A percentile compares a stretch with the other conserved stretches of the same genome.
These are phyloP conservation scores for Emmonsiellopsis sp. DNA, from an alignment of 2,329 filamentous ascomycete species.

Conservation along the genomic window DNA sequence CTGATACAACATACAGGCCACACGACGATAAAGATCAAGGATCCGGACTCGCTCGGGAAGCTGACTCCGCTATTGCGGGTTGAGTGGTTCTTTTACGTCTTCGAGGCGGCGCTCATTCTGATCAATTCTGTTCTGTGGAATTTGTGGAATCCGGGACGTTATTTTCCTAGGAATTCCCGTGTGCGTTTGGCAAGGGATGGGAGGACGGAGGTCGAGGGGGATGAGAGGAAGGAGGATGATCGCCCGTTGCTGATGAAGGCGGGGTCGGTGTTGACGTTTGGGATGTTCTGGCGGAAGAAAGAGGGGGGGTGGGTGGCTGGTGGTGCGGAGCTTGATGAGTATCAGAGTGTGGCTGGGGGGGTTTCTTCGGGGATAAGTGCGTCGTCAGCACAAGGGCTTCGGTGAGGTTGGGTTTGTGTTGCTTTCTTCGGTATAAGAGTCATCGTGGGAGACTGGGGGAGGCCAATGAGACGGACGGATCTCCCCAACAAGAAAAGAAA, in stretches of 20 bases:
- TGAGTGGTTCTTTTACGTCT: conserved; percentile 51
- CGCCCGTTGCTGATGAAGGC: conserved; percentile 29
- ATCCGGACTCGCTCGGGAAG: conserved; percentile 12
- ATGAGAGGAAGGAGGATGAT: conserved; percentile 42
- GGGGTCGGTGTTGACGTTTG: conserved; percentile 7
- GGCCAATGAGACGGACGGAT: too few species aligned
- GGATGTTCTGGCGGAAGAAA: conserved; percentile 8
- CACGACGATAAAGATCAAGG: conserved; percentile 5
- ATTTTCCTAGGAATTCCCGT: conserved; percentile 39
- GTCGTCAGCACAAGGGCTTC: too few species aligned
- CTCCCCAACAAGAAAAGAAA: too few species aligned
- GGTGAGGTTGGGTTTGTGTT: too few species aligned
- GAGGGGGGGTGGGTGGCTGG: neutral
- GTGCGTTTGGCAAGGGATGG: conserved; percentile 42
- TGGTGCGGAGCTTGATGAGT: too few species aligned
- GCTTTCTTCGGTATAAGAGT: too few species aligned
- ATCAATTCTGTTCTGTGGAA: conserved; percentile 43
- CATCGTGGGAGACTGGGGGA: too few species aligned
- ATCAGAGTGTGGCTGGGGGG: too few species aligned
- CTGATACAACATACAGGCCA: conserved; percentile 21
- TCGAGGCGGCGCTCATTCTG: conserved; percentile 47
- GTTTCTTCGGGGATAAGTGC: too few species aligned
- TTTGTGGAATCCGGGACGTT: conserved; percentile 41
- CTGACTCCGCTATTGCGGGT: conserved; percentile 42
- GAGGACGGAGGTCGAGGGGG: conserved; percentile 40